Evolutionary conservation across 2,329 filamentous ascomycete species (phyloP).

Genomic region (Fusarium newnesense): DNA sequence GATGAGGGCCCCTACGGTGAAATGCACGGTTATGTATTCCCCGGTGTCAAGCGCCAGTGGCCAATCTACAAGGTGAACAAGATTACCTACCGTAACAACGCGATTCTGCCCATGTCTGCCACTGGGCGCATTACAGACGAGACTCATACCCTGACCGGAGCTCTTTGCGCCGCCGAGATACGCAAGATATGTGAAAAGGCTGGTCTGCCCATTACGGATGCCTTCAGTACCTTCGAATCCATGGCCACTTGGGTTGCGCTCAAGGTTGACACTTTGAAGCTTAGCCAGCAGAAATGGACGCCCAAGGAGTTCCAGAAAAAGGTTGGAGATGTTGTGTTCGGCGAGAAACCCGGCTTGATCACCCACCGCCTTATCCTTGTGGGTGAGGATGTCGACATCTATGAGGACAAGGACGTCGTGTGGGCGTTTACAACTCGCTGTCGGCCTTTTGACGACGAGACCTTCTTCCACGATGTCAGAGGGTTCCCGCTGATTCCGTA

Average conservation of each 20-base stretch:
- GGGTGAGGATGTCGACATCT: constrained; percentile 60
- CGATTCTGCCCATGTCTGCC: constrained; percentile 22
- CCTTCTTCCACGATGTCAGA: constrained; percentile 54
- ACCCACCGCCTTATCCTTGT: constrained; percentile 58
- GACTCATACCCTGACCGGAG: constrained; percentile 29
- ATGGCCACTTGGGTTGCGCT: constrained; percentile 61
- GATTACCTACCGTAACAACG: constrained; percentile 19
- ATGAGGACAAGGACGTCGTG: constrained; percentile 56
- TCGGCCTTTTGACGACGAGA: constrained; percentile 55
- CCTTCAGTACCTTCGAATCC: constrained; percentile 56
- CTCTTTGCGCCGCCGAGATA: constrained; percentile 2
- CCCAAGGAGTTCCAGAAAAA: constrained; percentile 12
- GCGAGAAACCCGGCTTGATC: constrained; percentile 48
- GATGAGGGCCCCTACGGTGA: constrained; percentile 62
- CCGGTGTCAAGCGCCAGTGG: not conserved
- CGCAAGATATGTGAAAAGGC: constrained; percentile 19
- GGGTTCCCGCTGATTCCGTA: constrained; percentile 59
- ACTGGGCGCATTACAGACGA: constrained; percentile 14
- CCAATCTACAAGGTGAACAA: constrained; percentile 19
- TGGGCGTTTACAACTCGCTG: constrained; percentile 61
- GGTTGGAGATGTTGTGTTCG: constrained; percentile 4
- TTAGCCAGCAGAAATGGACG: constrained; percentile 52
- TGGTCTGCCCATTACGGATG: constrained; percentile 55
- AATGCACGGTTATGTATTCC: constrained; percentile 38
- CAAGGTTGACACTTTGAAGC: constrained; percentile 66